Evolutionary conservation across 352 stramenopile genomes (phyloP).

Genomic region (Phytophthora multivora): DNA sequence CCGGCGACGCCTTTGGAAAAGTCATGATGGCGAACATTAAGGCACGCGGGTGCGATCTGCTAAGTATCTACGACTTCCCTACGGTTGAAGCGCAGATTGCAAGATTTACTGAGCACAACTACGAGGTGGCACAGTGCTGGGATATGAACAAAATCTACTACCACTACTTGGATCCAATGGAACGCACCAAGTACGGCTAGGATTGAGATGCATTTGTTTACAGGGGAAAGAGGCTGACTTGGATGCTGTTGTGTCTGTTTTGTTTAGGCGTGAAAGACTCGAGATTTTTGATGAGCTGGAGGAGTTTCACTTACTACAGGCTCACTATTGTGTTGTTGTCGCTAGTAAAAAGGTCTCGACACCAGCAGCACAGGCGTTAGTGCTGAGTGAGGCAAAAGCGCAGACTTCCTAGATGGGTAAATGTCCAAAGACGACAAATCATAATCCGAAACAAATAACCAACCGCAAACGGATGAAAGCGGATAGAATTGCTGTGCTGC

Average conservation of each 20-base stretch:
- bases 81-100: constrained; percentile 74
- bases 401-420: neutral
- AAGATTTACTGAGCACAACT: constrained; percentile 75
- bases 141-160: constrained; percentile 95
- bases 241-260: constrained; percentile 1
- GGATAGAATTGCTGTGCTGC: constrained; percentile 32
- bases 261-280: constrained; percentile 73
- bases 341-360: constrained; percentile 54
- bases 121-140: constrained; percentile 75
- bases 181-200: constrained; percentile 64
- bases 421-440: constrained; percentile 2
- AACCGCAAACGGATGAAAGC: constrained; percentile 29
- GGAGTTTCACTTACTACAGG: constrained; percentile 92
- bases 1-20: constrained; percentile 87
- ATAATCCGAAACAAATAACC: constrained; percentile 11
- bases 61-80: constrained; percentile 84
- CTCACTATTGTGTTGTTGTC: constrained; percentile 91
- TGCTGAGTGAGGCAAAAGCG: constrained; percentile 28
- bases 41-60: constrained; percentile 86
- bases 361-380: constrained; percentile 36
- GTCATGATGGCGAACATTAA: constrained; percentile 94
- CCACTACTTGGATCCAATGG: constrained; percentile 71
- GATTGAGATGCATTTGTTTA: neutral
- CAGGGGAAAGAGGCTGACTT: neutral
- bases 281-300: constrained; percentile 94